phyloP scores from a whole-genome alignment of 352 stramenopile genomes.

The Paralagenidium karlingii region DNA sequence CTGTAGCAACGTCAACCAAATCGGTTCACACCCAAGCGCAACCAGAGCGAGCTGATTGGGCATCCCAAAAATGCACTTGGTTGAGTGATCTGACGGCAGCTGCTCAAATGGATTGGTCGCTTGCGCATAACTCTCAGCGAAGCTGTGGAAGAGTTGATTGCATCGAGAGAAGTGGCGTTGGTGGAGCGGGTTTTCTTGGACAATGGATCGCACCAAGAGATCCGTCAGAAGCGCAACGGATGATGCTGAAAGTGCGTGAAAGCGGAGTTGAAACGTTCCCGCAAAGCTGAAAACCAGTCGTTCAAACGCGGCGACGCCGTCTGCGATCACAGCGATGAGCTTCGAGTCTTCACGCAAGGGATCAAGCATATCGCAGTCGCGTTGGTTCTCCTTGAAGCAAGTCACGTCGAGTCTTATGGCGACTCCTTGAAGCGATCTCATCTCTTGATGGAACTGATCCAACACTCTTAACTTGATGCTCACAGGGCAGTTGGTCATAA shows the following conservation, averaged over 20 bases:
- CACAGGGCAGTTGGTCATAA: conserved; percentile 28
- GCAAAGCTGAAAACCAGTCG: too few relatives aligned
- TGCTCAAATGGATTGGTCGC: neutral
- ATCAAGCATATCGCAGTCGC: neutral
- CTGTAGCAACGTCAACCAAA: conserved; percentile 21
- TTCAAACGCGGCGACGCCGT: conserved; percentile 1
- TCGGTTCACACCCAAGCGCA: conserved; percentile 15
- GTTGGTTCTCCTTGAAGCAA: conserved; percentile 1
- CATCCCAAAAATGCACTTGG: too few relatives aligned
- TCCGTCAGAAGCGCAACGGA: too few relatives aligned
- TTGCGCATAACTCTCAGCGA: conserved; percentile 4
- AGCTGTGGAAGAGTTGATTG: conserved; percentile 3
- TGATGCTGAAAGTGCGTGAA: too few relatives aligned
- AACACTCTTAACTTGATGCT: conserved; percentile 21
- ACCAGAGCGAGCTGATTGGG: neutral
- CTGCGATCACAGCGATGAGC: neutral
- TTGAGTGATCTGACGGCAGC: too few relatives aligned
- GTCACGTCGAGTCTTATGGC: too few relatives aligned
- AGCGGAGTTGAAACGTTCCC: too few relatives aligned
- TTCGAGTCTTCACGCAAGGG: neutral
- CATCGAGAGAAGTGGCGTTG: neutral
- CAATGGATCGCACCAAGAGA: too few relatives aligned
- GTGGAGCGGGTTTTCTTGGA: conserved; percentile 11
- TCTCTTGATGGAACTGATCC: conserved; percentile 39
- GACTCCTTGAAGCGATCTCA: conserved; percentile 10